phyloP scores from a whole-genome alignment of 208 protist genomes.

The Acanthamoeba healyi region DNA sequence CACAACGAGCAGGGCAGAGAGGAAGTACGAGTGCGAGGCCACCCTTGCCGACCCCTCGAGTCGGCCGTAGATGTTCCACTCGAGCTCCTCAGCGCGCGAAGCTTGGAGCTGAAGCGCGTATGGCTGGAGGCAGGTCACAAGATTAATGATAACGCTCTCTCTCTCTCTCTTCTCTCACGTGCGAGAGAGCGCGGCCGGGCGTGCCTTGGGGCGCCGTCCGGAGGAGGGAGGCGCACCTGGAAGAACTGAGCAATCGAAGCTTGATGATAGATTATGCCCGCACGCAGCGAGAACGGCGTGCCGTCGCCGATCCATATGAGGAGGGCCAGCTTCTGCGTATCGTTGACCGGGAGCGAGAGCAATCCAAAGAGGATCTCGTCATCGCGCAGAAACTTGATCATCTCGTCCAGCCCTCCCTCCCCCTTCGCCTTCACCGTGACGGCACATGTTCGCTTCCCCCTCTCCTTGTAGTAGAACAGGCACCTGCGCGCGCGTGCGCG shows the following conservation, averaged over 20 bases:
- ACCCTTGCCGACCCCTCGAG: neutral
- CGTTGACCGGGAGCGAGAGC: slow-evolving; percentile 28
- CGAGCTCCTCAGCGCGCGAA: slow-evolving; percentile 31
- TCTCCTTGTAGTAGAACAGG: slow-evolving; percentile 68
- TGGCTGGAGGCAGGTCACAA: neutral
- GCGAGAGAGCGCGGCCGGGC: neutral
- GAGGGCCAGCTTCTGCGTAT: slow-evolving; percentile 49
- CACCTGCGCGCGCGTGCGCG: neutral
- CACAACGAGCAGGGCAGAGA: neutral
- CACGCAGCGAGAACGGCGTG: slow-evolving; percentile 56
- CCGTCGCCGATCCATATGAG: slow-evolving; percentile 61
- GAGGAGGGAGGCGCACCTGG: slow-evolving; percentile 13
- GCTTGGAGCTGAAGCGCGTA: slow-evolving; percentile 51
- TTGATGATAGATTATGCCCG: slow-evolving; percentile 53
- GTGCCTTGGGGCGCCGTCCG: too few relatives aligned
- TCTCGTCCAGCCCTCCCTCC: slow-evolving; percentile 33
- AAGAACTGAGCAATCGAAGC: slow-evolving; percentile 42
- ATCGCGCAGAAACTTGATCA: slow-evolving; percentile 7
- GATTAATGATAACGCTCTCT: too few relatives aligned
- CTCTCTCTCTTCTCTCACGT: too few relatives aligned
- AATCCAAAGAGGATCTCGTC: slow-evolving; percentile 63
- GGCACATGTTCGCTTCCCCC: slow-evolving; percentile 49
- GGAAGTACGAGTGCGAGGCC: neutral
- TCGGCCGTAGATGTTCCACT: slow-evolving; percentile 48
- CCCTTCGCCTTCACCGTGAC: slow-evolving; percentile 55